phyloP scores from a whole-genome alignment of 495 filamentous ascomycete species.

The Daldinia caldariorum region DNA sequence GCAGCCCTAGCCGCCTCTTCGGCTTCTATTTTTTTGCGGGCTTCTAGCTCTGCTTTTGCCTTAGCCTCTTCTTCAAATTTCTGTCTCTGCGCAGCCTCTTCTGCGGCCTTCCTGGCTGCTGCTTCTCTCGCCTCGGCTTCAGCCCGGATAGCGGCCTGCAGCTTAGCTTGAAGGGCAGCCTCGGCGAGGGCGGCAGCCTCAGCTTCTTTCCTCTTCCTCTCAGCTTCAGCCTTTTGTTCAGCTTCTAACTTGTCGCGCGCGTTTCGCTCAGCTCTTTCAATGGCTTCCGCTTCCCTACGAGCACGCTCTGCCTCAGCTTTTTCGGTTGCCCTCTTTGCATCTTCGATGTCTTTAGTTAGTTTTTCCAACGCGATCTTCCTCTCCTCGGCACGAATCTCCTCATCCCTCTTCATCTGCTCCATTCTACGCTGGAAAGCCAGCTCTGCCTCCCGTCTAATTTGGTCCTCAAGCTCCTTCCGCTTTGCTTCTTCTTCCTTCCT shows the following conservation, averaged over 20 bases:
- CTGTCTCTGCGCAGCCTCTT: constrained; percentile 60
- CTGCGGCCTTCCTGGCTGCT: constrained; percentile 55
- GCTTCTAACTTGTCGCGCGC: constrained; percentile 52
- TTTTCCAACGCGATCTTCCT: constrained; percentile 49
- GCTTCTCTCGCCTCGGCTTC: constrained; percentile 55
- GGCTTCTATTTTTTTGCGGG: constrained; percentile 42
- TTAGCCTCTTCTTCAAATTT: constrained; percentile 51
- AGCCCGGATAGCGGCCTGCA: constrained; percentile 55
- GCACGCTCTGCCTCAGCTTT: constrained; percentile 49
- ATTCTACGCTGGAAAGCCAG: constrained; percentile 49
- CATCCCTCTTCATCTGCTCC: constrained; percentile 53
- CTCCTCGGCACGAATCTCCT: constrained; percentile 46
- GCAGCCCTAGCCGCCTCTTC: constrained; percentile 51
- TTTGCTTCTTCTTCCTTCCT: constrained; percentile 53
- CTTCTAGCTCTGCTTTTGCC: constrained; percentile 47
- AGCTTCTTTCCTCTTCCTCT: constrained; percentile 62
- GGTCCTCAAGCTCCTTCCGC: constrained; percentile 56
- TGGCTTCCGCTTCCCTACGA: constrained; percentile 42
- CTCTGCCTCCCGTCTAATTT: constrained; percentile 57
- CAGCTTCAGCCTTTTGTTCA: constrained; percentile 60
- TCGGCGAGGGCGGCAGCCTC: constrained; percentile 57
- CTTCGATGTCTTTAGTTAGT: constrained; percentile 51
- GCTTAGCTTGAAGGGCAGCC: constrained; percentile 50
- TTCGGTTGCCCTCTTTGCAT: constrained; percentile 56
- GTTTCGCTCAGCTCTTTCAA: constrained; percentile 48